Conservation (phyloP, 2,329 filamentous ascomycete species). For the Cercospora nicotianae region DNA sequence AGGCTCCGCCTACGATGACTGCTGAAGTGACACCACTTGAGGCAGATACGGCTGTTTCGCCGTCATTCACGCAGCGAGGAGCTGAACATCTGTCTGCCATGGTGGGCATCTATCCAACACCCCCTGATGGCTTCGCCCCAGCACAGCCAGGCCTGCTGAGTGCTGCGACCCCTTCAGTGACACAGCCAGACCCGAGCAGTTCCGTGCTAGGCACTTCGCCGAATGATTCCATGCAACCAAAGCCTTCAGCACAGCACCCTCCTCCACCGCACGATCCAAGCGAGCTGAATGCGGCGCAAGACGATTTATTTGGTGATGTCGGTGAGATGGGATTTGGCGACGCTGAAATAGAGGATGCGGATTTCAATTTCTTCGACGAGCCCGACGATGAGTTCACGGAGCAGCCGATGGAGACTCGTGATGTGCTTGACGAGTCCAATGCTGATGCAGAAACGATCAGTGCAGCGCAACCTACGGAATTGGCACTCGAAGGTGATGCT, state of each 20-base stretch:
- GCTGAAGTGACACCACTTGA: background rate
- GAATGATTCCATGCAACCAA: slow-evolving; percentile 33
- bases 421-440: background rate
- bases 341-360: slow-evolving; percentile 62
- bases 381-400: slow-evolving; percentile 40
- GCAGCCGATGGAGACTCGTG: background rate
- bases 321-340: slow-evolving; percentile 28
- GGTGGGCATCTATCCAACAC: slow-evolving; percentile 68
- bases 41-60: slow-evolving; percentile 23
- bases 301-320: slow-evolving; percentile 68
- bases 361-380: slow-evolving; percentile 82
- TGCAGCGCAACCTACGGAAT: background rate
- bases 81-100: slow-evolving; percentile 43
- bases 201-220: slow-evolving; percentile 4
- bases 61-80: slow-evolving; percentile 40
- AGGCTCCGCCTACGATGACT: background rate
- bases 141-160: slow-evolving; percentile 28
- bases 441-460: background rate
- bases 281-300: slow-evolving; percentile 45
- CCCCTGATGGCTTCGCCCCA: slow-evolving; percentile 58
- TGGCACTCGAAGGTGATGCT: background rate
- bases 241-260: slow-evolving; percentile 18
- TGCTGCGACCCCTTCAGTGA: slow-evolving; percentile 21
- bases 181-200: slow-evolving; percentile 17
- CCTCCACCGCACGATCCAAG: background rate